These are phyloP conservation scores for Alliaria petiolata DNA, from an alignment of 345 rosid genomes.

Conservation along the genomic window DNA sequence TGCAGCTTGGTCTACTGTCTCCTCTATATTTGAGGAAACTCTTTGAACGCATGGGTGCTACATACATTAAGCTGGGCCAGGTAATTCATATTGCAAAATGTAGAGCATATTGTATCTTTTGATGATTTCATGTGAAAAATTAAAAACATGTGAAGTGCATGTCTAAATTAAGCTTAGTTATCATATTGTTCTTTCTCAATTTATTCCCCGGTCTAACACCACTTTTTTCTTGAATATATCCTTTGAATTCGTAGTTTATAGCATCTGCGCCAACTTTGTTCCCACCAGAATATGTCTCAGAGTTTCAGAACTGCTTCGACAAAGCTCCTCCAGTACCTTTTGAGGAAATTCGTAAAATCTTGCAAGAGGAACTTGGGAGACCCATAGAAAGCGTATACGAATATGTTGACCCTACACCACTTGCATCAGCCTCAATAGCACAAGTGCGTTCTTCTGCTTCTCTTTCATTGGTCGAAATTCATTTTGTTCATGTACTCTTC, in stretches of 20 bases:
- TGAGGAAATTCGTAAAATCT: constrained; percentile 63
- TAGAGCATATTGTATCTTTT: constrained; percentile 1
- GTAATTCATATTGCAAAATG: constrained; percentile 32
- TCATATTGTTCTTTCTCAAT: background rate
- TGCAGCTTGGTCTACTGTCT: constrained; percentile 84
- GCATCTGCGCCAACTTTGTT: constrained; percentile 95
- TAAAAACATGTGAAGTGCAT: background rate
- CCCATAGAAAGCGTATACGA: constrained; percentile 81
- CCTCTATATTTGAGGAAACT: constrained; percentile 85
- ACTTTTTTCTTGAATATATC: background rate
- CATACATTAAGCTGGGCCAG: constrained; percentile 94
- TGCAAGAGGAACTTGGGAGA: constrained; percentile 83
- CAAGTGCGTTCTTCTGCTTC: constrained; percentile 49
- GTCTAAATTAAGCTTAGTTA: background rate
- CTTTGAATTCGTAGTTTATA: constrained; percentile 51
- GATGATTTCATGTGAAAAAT: background rate
- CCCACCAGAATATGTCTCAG: constrained; percentile 81
- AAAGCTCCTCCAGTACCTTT: constrained; percentile 81
- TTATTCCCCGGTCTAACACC: background rate
- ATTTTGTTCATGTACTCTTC: constrained; percentile 15
- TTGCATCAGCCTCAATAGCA: constrained; percentile 98
- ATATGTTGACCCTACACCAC: constrained; percentile 79
- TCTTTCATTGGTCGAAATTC: background rate
- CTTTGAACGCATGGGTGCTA: constrained; percentile 98
- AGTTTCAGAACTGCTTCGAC: constrained; percentile 95